Base-by-base conservation (phyloP, 2,329 filamentous ascomycete genomes). In the Ascochyta rabiei region DNA sequence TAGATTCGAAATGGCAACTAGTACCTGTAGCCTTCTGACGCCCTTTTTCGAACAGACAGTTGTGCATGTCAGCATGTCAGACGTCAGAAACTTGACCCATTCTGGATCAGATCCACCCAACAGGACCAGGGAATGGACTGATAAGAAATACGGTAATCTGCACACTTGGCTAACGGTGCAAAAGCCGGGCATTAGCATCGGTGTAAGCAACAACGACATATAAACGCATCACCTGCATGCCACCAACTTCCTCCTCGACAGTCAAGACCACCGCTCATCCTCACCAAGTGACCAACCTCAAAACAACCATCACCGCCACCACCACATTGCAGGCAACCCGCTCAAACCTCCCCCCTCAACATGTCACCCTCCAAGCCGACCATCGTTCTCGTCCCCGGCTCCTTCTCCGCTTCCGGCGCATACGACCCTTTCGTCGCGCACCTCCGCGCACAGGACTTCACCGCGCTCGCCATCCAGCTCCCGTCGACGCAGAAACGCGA, bases 381-480 rank as follows among this genome's bases (percentile, higher is more conserved):
- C 13, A 61, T 69, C 42, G 46, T 65, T 30, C 34, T 69, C 35
- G 43, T 66, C 34, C 62, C 66, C 1, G 66, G 63, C 49, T 68
- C 64, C 15, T 69, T 69, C 44, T 40, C 55, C 15, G 42, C 47
- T 0, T 42, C 47, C 2, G 37, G 28, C 16, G 37, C 59, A 9
- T 68, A 68, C 56, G 16, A 33, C 12, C 18, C 38, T 13, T 34
- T 64, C 40, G 35, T 63, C 4, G 19, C 46, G 16, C 35, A 42
- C 8, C 39, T 67, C 15, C 53, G 53, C 10, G 21, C 26, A 1
- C 38, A 49, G 13, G 57, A 56, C n/a, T 64, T 56, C 44, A 54
- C 56, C 9, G 50, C 60, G 1, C 31, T 62, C 23, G 59, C 56
- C 3, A 16, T 65, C 16, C 40, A 48, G 18, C 48, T 65, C 6